Conservation (phyloP, 305 asterid species). For the Andrographis paniculata region DNA sequence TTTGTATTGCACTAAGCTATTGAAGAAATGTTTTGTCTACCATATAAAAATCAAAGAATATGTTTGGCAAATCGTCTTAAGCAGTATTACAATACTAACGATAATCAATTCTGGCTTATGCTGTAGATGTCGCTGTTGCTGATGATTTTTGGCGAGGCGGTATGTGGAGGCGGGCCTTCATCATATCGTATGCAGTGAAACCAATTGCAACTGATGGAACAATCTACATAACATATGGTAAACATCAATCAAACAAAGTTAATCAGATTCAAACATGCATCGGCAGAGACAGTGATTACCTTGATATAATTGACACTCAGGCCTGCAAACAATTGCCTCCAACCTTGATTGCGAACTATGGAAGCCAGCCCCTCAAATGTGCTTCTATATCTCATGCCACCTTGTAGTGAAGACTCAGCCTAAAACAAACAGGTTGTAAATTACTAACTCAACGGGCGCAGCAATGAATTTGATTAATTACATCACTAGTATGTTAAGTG, state of each 20-base stretch:
- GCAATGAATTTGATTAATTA: background rate
- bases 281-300: slow-evolving; percentile 29
- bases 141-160: slow-evolving; percentile 71
- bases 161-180: slow-evolving; percentile 64
- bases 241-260: background rate
- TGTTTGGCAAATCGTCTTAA: too few relatives aligned
- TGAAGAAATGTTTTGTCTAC: too few relatives aligned
- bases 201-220: slow-evolving; percentile 96
- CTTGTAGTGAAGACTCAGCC: slow-evolving; percentile 65
- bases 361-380: slow-evolving; percentile 59
- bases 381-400: slow-evolving; percentile 43
- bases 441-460: background rate
- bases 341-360: slow-evolving; percentile 66
- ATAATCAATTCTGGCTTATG: slow-evolving; percentile 6
- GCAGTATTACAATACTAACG: background rate
- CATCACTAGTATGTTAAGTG: background rate
- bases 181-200: slow-evolving; percentile 74
- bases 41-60: too few relatives aligned
- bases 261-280: background rate
- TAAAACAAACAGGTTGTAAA: too few relatives aligned
- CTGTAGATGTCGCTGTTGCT: slow-evolving; percentile 39
- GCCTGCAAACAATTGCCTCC: slow-evolving; percentile 89
- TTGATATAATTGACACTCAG: slow-evolving; percentile 90
- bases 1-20: too few relatives aligned
- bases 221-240: slow-evolving; percentile 41